These are phyloP conservation scores for Platanthera guangdongensis DNA, from an alignment of 106 monocot genomes.

Conservation along the genomic window DNA sequence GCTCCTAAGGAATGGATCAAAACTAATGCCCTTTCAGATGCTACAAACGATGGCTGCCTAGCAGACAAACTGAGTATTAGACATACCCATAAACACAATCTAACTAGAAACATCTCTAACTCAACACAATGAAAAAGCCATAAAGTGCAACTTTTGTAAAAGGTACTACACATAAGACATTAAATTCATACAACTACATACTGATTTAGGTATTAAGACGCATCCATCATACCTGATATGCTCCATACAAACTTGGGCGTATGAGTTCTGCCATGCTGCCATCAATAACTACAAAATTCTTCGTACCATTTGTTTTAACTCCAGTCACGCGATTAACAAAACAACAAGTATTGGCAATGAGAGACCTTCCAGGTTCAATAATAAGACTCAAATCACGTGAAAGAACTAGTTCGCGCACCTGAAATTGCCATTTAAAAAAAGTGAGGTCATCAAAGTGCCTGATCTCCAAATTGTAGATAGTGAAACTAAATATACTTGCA, in stretches of 20 bases:
- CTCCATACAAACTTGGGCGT: conserved; percentile 87
- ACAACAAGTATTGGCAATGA: conserved; percentile 96
- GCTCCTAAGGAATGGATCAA: not conserved
- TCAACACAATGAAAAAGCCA: not conserved
- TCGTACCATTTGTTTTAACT: conserved; percentile 94
- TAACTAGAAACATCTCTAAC: not conserved
- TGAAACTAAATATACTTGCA: not conserved
- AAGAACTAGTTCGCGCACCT: conserved; percentile 84
- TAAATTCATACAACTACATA: not conserved
- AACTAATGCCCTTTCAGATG: not conserved
- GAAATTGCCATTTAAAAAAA: conserved; percentile 11
- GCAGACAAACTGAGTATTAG: not conserved
- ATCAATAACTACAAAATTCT: conserved; percentile 89
- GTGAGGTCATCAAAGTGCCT: not conserved
- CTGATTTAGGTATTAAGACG: not conserved
- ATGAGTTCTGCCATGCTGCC: conserved; percentile 97
- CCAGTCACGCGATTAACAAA: conserved; percentile 92
- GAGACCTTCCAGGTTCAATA: conserved; percentile 95
- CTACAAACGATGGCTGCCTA: not conserved
- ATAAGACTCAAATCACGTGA: conserved; percentile 75
- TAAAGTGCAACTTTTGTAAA: not conserved
- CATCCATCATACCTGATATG: conserved; percentile 69
- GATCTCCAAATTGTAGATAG: not conserved
- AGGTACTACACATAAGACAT: not conserved
- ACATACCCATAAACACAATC: not conserved